Evolutionary conservation across 2,329 filamentous ascomycete genomes (phyloP), one percentile per base, ranked within the genome.

Genomic region (Colletotrichum tofieldiae): DNA sequence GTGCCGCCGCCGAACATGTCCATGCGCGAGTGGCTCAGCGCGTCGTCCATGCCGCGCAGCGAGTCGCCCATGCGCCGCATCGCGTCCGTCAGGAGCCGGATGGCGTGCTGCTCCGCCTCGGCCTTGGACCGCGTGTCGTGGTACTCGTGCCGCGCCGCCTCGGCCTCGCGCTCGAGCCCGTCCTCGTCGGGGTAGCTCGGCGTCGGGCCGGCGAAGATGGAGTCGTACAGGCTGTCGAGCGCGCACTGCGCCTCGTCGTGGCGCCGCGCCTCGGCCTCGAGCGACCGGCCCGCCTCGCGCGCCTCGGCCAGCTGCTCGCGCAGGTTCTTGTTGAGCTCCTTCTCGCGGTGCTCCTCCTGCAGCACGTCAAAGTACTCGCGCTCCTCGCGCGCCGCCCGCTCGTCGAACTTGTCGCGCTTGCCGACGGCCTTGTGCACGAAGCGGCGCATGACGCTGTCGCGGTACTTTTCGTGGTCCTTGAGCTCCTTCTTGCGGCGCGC

Each of bases 141-240:
- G 73, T 85, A 87, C 2, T 77, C 75, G 32, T 78, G 77, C 41
- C 82, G 74, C 1, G 84, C 82, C 5, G 77, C 70, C 12, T 80
- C 75, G 26, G 83, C 78, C 1, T 77, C 77, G 6, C 78, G 72
- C 76, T 90, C 87, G 63, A 79, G 79, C 37, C 79, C 76, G 69
- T 90, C 88, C 75, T 90, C 88, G n/a, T 86, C 85, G 0, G 87
- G 86, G 35, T 88, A 86, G 0, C 83, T 85, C 0, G 86, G 86
- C 0, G 87, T 89, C 6, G 85, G 84, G 0, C 88, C 88, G 12
- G 81, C 78, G 75, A 91, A 91, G 72, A 91, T 85, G 62, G 80
- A 82, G n/a, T 84, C 65, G 77, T 90, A 90, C 3, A 90, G 80
- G 3, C 77, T 78, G 73, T 90, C 86, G 7, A 90, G 83, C 26